Evolutionary conservation across 768 basidiomycete species (phyloP), one percentile per base, ranked within the genome.

Genomic region (Psilocybe cyanescens): DNA sequence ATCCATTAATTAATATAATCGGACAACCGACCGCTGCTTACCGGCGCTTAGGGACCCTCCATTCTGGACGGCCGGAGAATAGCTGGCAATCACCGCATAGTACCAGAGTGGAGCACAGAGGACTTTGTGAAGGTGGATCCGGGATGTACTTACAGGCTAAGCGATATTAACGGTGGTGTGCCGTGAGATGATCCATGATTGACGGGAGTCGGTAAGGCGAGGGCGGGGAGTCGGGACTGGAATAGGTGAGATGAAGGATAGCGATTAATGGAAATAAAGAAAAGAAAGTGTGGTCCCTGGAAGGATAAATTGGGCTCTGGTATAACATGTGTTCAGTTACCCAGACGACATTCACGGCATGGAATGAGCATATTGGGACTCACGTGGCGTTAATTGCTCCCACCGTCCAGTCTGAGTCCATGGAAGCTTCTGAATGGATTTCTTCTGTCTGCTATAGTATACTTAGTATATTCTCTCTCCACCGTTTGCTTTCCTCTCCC

Each of bases 361-460:
- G 58, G 29, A 52, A 29, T 12, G 39, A 52, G 39, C 49, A 58
- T 55, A 55, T 17, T 58, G 37, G 58, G 48, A 49, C 66, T 68
- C 69, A 72, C 71, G 71, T 72, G 71, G 65, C 41, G 28, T 12
- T 46, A 53, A 59, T 57, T 64, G 56, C 64, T 65, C 64, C 61
- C 58, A 64, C 57, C 57, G 41, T 61, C 61, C 58, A 63, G 53
- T 19, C 19, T 19, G 19, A 53, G 51, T 60, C 58, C 56, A 69
- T 68, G 63, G 65, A 68, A 69, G 61, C 62, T 69, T 70, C 67
- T 58, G 28, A 60, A 60, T 63, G 55, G 63, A 65, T 65, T 66
- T 61, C 58, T 65, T 55, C 65, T 64, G 57, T 58, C 65, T 61
- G 61, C 64, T 65, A 55, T 57, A 57, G 61, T 63, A 60, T 59